Conservation (phyloP, 805 yeast species). For the Teunomyces barrocoloradensis region DNA sequence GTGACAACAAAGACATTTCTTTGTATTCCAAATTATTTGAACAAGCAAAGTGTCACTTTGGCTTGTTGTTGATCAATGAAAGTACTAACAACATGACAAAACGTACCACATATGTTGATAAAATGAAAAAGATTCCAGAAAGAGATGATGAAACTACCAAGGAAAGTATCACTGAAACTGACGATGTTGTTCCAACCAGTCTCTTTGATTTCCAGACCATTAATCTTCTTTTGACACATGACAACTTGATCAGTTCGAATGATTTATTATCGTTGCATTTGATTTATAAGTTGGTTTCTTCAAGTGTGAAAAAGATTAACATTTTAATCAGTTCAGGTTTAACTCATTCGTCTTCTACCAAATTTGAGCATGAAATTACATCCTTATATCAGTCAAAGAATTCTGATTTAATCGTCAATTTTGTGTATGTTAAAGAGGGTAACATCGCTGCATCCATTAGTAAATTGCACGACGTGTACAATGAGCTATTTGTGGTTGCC, state of each 20-base stretch:
- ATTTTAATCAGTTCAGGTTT: constrained; percentile 15
- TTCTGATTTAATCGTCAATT: constrained; percentile 10
- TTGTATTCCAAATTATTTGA: constrained; percentile 27
- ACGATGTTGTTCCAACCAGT: constrained; percentile 7
- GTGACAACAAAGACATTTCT: constrained; percentile 18
- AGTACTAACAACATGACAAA: neutral
- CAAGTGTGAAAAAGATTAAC: constrained; percentile 13
- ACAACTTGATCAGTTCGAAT: constrained; percentile 30
- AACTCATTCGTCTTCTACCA: constrained; percentile 6
- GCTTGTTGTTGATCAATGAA: constrained; percentile 27
- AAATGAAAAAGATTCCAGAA: neutral
- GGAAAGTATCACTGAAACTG: constrained; percentile 5
- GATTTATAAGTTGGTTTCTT: constrained; percentile 19
- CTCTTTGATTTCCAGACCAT: constrained; percentile 15
- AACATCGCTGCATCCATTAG: constrained; percentile 13
- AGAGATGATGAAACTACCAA: neutral
- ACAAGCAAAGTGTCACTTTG: constrained; percentile 29
- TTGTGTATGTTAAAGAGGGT: constrained; percentile 16
- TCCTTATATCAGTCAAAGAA: constrained; percentile 7
- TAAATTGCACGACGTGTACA: constrained; percentile 11
- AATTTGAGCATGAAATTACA: constrained; percentile 11
- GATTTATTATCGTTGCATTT: constrained; percentile 33
- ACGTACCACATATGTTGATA: neutral
- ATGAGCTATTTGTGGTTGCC: constrained; percentile 25
- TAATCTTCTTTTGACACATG: constrained; percentile 30